Conservation (phyloP, 495 filamentous ascomycete genomes). For the Talaromyces ruber region DNA sequence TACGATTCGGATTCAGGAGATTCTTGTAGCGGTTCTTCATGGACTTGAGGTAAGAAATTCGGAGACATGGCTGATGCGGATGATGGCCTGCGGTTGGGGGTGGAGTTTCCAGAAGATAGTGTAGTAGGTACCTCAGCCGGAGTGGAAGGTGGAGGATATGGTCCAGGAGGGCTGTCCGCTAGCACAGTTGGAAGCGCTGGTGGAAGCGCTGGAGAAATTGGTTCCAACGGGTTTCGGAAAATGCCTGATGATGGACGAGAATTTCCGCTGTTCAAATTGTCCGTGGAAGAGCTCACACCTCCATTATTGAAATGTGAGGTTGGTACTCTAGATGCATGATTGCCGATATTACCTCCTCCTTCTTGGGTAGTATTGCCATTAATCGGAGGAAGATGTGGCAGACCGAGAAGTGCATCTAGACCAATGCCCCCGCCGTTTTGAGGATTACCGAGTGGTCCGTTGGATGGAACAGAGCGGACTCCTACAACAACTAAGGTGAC, state of each 20-base stretch:
- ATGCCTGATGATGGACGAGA: constrained; percentile 15
- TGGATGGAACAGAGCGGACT: constrained; percentile 57
- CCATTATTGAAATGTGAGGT: constrained; percentile 42
- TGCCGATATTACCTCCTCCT: constrained; percentile 24
- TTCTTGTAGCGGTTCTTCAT: constrained; percentile 26
- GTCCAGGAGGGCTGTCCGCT: constrained; percentile 53
- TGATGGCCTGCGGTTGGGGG: constrained; percentile 45
- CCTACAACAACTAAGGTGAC: constrained; percentile 66
- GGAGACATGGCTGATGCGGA: constrained; percentile 41
- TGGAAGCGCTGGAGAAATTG: constrained; percentile 27
- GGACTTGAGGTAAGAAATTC: constrained; percentile 22
- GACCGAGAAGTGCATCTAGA: constrained; percentile 37
- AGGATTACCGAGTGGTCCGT: constrained; percentile 33
- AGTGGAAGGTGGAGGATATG: constrained; percentile 59
- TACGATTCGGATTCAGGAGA: constrained; percentile 23
- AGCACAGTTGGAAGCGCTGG: constrained; percentile 27
- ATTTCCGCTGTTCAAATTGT: constrained; percentile 39
- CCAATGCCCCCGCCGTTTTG: constrained; percentile 30
- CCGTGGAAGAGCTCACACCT: constrained; percentile 26
- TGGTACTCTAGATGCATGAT: constrained; percentile 40
- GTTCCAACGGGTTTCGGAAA: constrained; percentile 19
- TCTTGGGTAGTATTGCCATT: constrained; percentile 37
- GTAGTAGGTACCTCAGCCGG: constrained; percentile 53
- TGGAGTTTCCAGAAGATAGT: constrained; percentile 48
- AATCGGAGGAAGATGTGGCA: constrained; percentile 50